Conservation (phyloP, 768 basidiomycete genomes). For the Tulasnella sp. region DNA sequence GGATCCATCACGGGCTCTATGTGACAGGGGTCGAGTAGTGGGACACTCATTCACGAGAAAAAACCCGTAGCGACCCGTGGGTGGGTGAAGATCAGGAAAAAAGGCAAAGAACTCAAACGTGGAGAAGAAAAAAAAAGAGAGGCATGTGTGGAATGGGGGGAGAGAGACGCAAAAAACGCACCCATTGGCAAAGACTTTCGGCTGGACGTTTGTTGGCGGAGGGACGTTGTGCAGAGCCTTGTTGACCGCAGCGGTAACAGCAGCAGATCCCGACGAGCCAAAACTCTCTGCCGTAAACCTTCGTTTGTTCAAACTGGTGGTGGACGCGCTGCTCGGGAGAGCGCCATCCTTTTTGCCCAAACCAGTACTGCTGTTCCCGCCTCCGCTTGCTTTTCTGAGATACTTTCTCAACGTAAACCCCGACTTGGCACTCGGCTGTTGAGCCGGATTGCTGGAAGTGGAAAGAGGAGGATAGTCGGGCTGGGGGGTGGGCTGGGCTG, state of each 20-base stretch:
- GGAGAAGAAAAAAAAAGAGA: too few relatives aligned
- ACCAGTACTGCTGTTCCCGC: background rate
- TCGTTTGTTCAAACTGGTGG: background rate
- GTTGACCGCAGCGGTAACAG: conserved; percentile 5
- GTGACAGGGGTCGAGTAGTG: background rate
- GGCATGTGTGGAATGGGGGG: too few relatives aligned
- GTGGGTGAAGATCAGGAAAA: background rate
- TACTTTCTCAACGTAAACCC: background rate
- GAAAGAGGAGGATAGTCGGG: background rate
- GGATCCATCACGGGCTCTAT: background rate
- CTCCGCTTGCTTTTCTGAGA: background rate
- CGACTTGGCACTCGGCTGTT: background rate
- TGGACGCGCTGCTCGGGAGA: background rate
- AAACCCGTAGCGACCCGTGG: background rate
- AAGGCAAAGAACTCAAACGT: background rate
- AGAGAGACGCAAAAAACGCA: background rate
- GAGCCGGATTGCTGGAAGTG: background rate
- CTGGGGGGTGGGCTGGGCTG: background rate
- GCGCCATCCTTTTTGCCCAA: background rate
- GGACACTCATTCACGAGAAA: background rate
- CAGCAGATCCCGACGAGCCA: background rate
- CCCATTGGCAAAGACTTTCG: conserved; percentile 19
- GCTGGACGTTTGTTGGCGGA: conserved; percentile 10
- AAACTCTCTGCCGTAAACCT: background rate
- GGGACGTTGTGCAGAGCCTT: conserved; percentile 16